phyloP scores from a whole-genome alignment of 306 rosid species.

The Glycine soja region DNA sequence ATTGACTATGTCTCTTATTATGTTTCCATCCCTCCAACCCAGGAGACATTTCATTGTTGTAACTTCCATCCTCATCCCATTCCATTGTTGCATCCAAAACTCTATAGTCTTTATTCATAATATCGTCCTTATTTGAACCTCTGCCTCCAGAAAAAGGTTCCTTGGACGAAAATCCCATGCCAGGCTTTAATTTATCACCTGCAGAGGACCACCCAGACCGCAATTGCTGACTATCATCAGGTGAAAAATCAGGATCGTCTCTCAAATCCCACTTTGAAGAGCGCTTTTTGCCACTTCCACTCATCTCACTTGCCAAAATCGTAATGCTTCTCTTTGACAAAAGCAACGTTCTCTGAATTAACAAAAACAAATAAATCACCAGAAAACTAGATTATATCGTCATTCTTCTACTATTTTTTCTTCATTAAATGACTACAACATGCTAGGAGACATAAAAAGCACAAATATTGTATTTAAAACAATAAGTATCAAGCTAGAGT shows the following conservation, averaged over 20 bases:
- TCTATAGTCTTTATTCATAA: conserved; percentile 59
- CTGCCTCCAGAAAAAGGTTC: conserved; percentile 76
- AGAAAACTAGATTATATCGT: conserved; percentile 13
- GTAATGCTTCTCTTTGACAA: conserved; percentile 47
- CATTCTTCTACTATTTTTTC: conserved; percentile 29
- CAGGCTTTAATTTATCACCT: conserved; percentile 65
- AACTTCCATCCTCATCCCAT: conserved; percentile 73
- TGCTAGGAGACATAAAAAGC: conserved; percentile 14
- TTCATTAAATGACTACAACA: conserved; percentile 25
- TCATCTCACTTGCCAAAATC: conserved; percentile 63
- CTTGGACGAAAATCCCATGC: conserved; percentile 53
- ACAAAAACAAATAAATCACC: conserved; percentile 47
- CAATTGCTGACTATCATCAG: conserved; percentile 62
- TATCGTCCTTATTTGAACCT: conserved; percentile 65
- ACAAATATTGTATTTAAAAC: conserved; percentile 8
- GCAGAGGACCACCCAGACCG: conserved; percentile 67
- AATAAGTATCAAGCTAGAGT: background rate
- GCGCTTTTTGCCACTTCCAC: conserved; percentile 80
- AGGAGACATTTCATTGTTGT: conserved; percentile 73
- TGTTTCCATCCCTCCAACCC: conserved; percentile 77
- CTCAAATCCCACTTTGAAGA: conserved; percentile 92
- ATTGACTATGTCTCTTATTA: conserved; percentile 62
- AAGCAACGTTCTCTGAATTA: conserved; percentile 52
- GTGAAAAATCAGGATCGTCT: conserved; percentile 66
- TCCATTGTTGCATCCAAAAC: conserved; percentile 57